Percentiles rank a stretch among this genome's conserved stretches.
Evolutionary conservation across 1,139 yeast species (phyloP).

Genomic region (Protomyces pachydermus): DNA sequence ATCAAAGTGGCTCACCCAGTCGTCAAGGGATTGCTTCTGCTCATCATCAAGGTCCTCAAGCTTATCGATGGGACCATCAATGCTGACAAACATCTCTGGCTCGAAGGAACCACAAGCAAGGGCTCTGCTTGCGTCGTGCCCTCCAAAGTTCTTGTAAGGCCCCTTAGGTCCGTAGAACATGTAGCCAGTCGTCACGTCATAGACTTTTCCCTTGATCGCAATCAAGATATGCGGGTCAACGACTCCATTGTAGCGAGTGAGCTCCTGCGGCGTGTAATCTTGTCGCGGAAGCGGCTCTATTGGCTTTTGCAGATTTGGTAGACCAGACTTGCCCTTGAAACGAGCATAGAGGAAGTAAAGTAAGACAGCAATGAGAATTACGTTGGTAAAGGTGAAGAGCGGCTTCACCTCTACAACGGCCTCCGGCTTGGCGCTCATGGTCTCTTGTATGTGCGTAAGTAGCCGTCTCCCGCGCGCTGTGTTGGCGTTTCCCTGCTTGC

Average conservation of each 20-base stretch:
- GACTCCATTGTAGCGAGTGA: conserved; percentile 72
- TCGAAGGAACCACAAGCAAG: conserved; percentile 89
- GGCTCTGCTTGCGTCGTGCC: conserved; percentile 93
- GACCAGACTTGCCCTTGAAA: conserved; percentile 19
- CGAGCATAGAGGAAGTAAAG: conserved; percentile 20
- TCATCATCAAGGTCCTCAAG: conserved; percentile 55
- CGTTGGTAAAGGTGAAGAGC: conserved; percentile 12
- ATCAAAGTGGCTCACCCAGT: conserved; percentile 50
- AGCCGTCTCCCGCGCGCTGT: too few species aligned
- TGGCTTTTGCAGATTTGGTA: conserved; percentile 1
- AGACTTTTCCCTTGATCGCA: conserved; percentile 79
- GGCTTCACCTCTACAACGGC: conserved; percentile 3
- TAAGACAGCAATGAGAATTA: conserved; percentile 2
- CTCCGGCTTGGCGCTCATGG: background rate
- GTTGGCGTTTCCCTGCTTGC: too few species aligned
- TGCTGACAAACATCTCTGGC: conserved; percentile 41
- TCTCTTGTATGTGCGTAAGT: background rate
- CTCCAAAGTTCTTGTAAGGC: conserved; percentile 65
- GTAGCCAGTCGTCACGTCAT: conserved; percentile 76
- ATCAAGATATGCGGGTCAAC: conserved; percentile 71
- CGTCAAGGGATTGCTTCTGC: conserved; percentile 66
- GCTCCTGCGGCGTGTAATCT: conserved; percentile 70
- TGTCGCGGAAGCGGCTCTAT: conserved; percentile 64
- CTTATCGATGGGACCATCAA: conserved; percentile 59
- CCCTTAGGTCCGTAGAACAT: conserved; percentile 76